Conservation (phyloP, 73 alveolate species). For the Paramecium sonneborni region DNA sequence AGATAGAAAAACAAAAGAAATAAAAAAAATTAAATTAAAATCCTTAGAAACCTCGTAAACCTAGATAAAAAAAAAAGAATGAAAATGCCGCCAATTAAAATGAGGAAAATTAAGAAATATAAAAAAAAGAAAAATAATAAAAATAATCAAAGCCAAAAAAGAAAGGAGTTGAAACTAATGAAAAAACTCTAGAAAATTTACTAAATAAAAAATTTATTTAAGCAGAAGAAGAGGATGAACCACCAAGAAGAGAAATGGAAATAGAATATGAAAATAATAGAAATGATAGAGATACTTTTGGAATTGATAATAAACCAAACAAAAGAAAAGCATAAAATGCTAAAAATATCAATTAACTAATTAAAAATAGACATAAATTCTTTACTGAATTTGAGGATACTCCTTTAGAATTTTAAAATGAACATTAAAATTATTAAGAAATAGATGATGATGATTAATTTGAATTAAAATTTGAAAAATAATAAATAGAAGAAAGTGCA, state of each 20-base stretch:
- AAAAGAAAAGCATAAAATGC: neutral
- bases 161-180: neutral
- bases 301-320: neutral
- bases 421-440: neutral
- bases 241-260: constrained; percentile 16
- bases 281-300: neutral
- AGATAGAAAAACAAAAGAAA: neutral
- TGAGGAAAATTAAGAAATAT: neutral
- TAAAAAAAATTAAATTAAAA: neutral
- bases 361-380: constrained; percentile 13
- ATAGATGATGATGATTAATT: neutral
- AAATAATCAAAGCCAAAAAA: neutral
- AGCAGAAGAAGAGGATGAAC: constrained; percentile 5
- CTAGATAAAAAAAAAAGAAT: neutral
- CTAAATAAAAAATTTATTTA: neutral
- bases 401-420: neutral
- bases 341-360: neutral
- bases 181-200: neutral
- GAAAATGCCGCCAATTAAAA: constrained; percentile 8
- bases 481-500: neutral
- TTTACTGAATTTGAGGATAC: constrained; percentile 16
- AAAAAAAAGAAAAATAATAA: neutral
- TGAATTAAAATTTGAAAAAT: neutral
- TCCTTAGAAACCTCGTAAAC: neutral
- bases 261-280: neutral